Evolutionary conservation across 495 filamentous ascomycete genomes (phyloP).

Genomic region (Parathielavia hyrcaniae): DNA sequence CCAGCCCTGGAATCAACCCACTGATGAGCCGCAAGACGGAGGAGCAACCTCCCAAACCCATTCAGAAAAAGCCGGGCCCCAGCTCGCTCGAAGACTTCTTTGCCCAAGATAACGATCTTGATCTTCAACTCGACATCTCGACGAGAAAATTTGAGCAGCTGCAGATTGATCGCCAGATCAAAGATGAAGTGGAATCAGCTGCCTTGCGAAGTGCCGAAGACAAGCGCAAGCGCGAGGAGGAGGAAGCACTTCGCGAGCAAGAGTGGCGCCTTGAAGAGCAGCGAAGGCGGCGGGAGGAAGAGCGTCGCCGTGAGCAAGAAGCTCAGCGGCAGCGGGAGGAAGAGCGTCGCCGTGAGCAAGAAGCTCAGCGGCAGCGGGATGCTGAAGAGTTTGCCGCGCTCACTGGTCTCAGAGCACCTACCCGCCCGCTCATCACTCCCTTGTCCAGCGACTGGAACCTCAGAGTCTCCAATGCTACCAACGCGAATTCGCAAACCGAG

Average conservation of each 20-base stretch:
- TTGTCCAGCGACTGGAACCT: slow-evolving; percentile 30
- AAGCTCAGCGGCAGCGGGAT: slow-evolving; percentile 8
- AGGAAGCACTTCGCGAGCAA: slow-evolving; percentile 17
- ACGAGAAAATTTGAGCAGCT: slow-evolving; percentile 16
- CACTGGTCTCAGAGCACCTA: slow-evolving; percentile 19
- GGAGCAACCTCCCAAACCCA: slow-evolving; percentile 1
- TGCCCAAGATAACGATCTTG: slow-evolving; percentile 17
- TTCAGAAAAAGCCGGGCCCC: neutral
- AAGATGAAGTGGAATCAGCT: slow-evolving; percentile 11
- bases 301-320: slow-evolving; percentile 5
- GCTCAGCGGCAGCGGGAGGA: slow-evolving; percentile 14
- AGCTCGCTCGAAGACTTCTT: slow-evolving; percentile 8
- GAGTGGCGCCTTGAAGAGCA: slow-evolving; percentile 21
- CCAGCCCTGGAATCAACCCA: slow-evolving; percentile 1
- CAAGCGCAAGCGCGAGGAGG: slow-evolving; percentile 14
- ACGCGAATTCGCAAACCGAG: slow-evolving; percentile 18
- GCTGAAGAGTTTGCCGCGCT: slow-evolving; percentile 11
- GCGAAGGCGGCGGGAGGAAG: slow-evolving; percentile 10
- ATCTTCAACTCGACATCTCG: neutral
- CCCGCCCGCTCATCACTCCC: slow-evolving; percentile 26
- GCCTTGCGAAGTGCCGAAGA: slow-evolving; percentile 11
- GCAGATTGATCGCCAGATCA: slow-evolving; percentile 20
- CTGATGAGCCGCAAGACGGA: slow-evolving; percentile 4
- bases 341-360: slow-evolving; percentile 14
- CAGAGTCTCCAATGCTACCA: slow-evolving; percentile 17